A percentile compares a stretch with the other conserved stretches of the same genome.
Evolutionary conservation across 2,329 filamentous ascomycete species (phyloP).

Genomic region (Xylariaceae sp.): DNA sequence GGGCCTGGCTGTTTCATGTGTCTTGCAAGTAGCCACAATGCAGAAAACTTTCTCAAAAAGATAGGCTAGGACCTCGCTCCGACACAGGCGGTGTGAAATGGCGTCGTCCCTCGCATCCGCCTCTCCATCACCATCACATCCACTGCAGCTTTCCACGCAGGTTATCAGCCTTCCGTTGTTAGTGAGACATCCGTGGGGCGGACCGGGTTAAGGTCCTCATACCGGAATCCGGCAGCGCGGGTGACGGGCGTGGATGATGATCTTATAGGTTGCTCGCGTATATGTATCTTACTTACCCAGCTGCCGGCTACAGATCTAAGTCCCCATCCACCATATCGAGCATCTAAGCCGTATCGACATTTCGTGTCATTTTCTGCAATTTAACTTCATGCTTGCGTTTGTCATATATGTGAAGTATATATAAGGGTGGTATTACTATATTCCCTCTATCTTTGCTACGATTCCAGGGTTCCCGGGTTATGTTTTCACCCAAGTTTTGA

Average conservation of each 20-base stretch:
- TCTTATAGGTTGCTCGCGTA: not conserved
- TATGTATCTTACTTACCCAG: not conserved
- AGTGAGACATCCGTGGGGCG: conserved; percentile 19
- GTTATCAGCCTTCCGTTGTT: conserved; percentile 13
- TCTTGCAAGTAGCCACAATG: not conserved
- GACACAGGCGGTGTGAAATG: conserved; percentile 24
- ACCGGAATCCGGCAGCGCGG: conserved; percentile 18
- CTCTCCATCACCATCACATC: conserved; percentile 26
- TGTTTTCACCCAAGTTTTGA: not conserved
- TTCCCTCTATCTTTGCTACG: not conserved
- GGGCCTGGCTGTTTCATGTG: not conserved
- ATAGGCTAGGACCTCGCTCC: conserved; percentile 6
- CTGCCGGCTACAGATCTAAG: no score
- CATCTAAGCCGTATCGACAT: not conserved
- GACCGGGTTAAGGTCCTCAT: conserved; percentile 15
- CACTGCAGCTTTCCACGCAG: conserved; percentile 23
- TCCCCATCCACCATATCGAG: not conserved
- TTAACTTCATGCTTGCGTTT: conserved; percentile 1
- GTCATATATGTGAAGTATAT: not conserved
- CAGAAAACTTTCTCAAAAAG: not conserved
- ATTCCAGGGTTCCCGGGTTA: not conserved
- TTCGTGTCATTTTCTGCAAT: conserved; percentile 10
- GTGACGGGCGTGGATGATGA: not conserved
- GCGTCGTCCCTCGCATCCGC: conserved; percentile 21
- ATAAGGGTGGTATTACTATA: not conserved